Evolutionary conservation across 106 monocot genomes (phyloP).

Genomic region (Amphibolis antarctica): DNA sequence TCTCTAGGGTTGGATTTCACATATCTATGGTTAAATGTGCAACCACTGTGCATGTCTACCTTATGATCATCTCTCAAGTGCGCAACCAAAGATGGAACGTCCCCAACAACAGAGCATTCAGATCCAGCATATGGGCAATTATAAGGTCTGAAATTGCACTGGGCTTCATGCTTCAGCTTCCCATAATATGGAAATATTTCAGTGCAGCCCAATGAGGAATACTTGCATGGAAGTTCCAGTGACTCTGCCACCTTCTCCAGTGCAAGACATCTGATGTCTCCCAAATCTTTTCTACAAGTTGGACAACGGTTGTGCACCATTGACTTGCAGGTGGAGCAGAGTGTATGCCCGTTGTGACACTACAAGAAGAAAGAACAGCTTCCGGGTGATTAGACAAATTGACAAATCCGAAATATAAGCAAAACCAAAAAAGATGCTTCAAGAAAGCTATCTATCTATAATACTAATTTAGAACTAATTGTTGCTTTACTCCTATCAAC

Average conservation of each 20-base stretch:
- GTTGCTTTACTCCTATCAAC: no score
- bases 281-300: slow-evolving; percentile 12
- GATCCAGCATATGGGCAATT: slow-evolving; percentile 17
- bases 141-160: slow-evolving; percentile 11
- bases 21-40: slow-evolving; percentile 18
- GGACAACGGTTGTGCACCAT: slow-evolving; percentile 16
- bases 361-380: neutral
- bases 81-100: slow-evolving; percentile 10
- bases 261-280: slow-evolving; percentile 13
- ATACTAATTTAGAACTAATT: no score
- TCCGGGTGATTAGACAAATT: neutral
- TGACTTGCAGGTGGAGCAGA: slow-evolving; percentile 13
- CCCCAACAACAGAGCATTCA: slow-evolving; percentile 9
- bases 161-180: slow-evolving; percentile 13
- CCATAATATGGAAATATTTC: slow-evolving; percentile 16
- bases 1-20: slow-evolving; percentile 17
- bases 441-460: no score
- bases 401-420: neutral
- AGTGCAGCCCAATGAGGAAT: slow-evolving; percentile 4
- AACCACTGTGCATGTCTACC: slow-evolving; percentile 17
- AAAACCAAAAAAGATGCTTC: no score
- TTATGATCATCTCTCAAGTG: slow-evolving; percentile 15
- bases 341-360: slow-evolving; percentile 18
- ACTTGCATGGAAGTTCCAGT: slow-evolving; percentile 16
- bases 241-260: slow-evolving; percentile 18